Percentiles rank a stretch among this genome's conserved stretches.
Conservation (phyloP, 1,284 basidiomycete species). For the Rhizoctonia solani region DNA sequence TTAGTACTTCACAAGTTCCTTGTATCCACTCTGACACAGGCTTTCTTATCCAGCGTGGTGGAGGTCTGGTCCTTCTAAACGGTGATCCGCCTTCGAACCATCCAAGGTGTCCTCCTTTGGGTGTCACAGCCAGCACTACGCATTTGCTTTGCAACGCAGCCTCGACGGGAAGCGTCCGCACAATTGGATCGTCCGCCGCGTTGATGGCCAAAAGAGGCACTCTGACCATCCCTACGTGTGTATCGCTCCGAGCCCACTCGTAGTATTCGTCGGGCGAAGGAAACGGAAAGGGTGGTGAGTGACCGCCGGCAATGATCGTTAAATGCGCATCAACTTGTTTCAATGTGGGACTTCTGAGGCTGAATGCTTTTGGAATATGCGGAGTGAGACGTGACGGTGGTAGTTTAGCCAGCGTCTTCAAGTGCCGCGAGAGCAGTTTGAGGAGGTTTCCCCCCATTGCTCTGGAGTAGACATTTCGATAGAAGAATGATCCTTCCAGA, state of each 20-base stretch:
- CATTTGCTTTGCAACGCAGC: slow-evolving; percentile 31
- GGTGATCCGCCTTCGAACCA: slow-evolving; percentile 76
- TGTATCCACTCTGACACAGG: slow-evolving; percentile 39
- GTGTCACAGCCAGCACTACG: slow-evolving; percentile 74
- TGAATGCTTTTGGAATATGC: slow-evolving; percentile 52
- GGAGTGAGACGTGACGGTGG: slow-evolving; percentile 58
- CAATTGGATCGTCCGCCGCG: slow-evolving; percentile 90
- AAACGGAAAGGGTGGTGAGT: slow-evolving; percentile 80
- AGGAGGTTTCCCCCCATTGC: slow-evolving; percentile 82
- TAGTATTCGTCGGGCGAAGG: slow-evolving; percentile 82
- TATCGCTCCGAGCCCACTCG: slow-evolving; percentile 62
- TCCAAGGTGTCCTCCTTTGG: slow-evolving; percentile 88
- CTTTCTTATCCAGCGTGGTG: slow-evolving; percentile 38
- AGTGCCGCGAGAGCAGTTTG: slow-evolving; percentile 67
- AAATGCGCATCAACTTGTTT: slow-evolving; percentile 67
- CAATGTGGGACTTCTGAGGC: slow-evolving; percentile 59
- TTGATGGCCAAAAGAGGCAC: slow-evolving; percentile 84
- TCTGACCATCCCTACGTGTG: slow-evolving; percentile 59
- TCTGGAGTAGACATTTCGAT: slow-evolving; percentile 76
- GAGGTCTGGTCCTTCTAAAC: slow-evolving; percentile 33
- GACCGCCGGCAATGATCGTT: slow-evolving; percentile 77
- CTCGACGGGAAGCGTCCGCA: slow-evolving; percentile 52
- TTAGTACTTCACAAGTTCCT: slow-evolving; percentile 25
- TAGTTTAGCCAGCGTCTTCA: slow-evolving; percentile 54
- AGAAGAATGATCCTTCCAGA: slow-evolving; percentile 65